A percentile compares a stretch with the other conserved stretches of the same genome.
Evolutionary conservation across 495 filamentous ascomycete species (phyloP).

Genomic region (Saxophila tyrrhenica): DNA sequence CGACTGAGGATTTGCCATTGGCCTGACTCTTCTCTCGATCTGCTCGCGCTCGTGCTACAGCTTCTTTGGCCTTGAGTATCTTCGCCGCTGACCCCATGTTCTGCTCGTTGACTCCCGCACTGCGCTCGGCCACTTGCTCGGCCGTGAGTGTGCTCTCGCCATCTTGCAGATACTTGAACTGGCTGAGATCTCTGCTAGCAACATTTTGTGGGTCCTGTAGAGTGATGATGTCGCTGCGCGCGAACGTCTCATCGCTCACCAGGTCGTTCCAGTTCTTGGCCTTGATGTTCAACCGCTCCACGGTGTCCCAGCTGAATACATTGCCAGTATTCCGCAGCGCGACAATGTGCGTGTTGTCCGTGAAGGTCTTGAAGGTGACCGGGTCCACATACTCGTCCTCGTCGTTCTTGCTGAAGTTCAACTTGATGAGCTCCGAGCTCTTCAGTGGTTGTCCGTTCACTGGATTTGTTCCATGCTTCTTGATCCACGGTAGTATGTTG

Average conservation of each 20-base stretch:
- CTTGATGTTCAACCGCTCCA: conserved; percentile 93
- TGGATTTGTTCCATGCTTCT: conserved; percentile 83
- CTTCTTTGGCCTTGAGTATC: conserved; percentile 83
- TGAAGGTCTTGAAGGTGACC: conserved; percentile 93
- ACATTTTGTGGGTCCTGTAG: conserved; percentile 94
- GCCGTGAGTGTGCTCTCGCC: conserved; percentile 59
- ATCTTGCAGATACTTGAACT: conserved; percentile 83
- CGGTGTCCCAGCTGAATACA: conserved; percentile 91
- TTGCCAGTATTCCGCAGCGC: conserved; percentile 81
- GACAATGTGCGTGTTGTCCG: conserved; percentile 94
- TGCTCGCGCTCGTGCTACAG: conserved; percentile 70
- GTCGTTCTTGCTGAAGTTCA: conserved; percentile 86
- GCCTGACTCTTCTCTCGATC: conserved; percentile 33
- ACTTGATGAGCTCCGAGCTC: conserved; percentile 72
- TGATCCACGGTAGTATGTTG: conserved; percentile 63
- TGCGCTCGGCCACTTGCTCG: conserved; percentile 46
- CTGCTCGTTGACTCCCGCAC: conserved; percentile 58
- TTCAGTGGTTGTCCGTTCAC: conserved; percentile 71
- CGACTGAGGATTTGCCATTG: conserved; percentile 24
- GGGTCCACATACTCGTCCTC: conserved; percentile 90
- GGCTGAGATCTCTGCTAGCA: conserved; percentile 66
- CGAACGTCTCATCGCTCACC: conserved; percentile 77
- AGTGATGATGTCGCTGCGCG: conserved; percentile 86
- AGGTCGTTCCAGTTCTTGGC: conserved; percentile 93
- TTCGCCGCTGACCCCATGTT: conserved; percentile 75